Conservation (phyloP, 2,329 filamentous ascomycete genomes). For the Trichocomaceae sp. region DNA sequence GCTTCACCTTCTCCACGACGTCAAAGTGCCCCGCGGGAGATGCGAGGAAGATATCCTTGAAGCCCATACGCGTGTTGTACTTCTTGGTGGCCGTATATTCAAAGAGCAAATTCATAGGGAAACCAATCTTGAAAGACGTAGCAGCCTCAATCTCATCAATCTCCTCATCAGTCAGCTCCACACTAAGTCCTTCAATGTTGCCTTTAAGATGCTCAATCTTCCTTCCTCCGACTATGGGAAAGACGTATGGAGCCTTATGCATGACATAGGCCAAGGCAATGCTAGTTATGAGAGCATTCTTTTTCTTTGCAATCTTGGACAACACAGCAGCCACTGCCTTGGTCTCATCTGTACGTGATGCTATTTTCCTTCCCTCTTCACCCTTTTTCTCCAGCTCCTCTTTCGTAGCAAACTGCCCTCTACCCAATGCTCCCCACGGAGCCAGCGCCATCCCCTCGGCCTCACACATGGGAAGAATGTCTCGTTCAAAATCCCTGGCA, state of each 20-base stretch:
- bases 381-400: too few relatives aligned
- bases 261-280: slow-evolving; percentile 19
- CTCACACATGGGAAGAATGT: slow-evolving; percentile 37
- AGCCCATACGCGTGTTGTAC: not conserved
- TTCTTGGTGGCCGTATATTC: too few relatives aligned
- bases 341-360: slow-evolving; percentile 13
- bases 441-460: slow-evolving; percentile 43
- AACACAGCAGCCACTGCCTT: too few relatives aligned
- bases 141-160: slow-evolving; percentile 48
- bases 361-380: slow-evolving; percentile 16
- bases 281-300: too few relatives aligned
- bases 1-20: too few relatives aligned
- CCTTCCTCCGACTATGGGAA: slow-evolving; percentile 46
- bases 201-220: slow-evolving; percentile 45
- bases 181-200: slow-evolving; percentile 49
- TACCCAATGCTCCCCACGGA: slow-evolving; percentile 56
- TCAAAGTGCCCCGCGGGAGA: too few relatives aligned
- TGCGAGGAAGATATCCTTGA: not conserved
- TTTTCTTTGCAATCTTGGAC: too few relatives aligned
- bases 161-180: slow-evolving; percentile 47
- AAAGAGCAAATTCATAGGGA: slow-evolving; percentile 36
- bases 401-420: too few relatives aligned
- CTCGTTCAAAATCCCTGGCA: slow-evolving; percentile 34
- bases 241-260: slow-evolving; percentile 46
- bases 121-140: slow-evolving; percentile 48